Percentiles rank a stretch among this genome's conserved stretches.
These are phyloP conservation scores for Hypoxylon rickii DNA, from an alignment of 495 filamentous ascomycete species.

Conservation along the genomic window DNA sequence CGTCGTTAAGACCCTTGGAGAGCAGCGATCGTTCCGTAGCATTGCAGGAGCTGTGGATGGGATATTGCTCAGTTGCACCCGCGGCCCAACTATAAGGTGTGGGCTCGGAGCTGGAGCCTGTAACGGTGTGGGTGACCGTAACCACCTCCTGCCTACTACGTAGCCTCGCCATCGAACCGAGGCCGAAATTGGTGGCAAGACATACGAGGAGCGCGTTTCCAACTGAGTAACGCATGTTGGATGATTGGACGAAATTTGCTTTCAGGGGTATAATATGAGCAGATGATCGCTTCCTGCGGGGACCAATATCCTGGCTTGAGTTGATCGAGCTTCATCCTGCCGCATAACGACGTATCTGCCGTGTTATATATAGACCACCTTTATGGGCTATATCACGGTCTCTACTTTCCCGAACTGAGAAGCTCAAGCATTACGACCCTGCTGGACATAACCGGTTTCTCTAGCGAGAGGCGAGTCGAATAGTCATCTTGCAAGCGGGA, in stretches of 20 bases:
- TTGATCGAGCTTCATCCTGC: neutral
- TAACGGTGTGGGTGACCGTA: slow-evolving; percentile 17
- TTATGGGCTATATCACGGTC: neutral
- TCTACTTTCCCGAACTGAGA: neutral
- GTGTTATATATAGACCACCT: neutral
- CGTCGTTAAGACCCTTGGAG: slow-evolving; percentile 52
- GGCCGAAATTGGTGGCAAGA: slow-evolving; percentile 5
- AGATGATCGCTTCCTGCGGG: neutral
- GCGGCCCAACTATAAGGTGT: slow-evolving; percentile 25
- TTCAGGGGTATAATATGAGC: neutral
- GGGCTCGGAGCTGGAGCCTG: neutral
- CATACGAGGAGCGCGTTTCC: slow-evolving; percentile 2
- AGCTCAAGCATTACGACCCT: slow-evolving; percentile 2
- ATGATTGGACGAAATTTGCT: neutral
- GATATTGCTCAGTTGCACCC: slow-evolving; percentile 32
- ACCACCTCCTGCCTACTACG: slow-evolving; percentile 8
- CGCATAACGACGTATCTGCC: neutral
- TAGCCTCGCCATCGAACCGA: slow-evolving; percentile 2
- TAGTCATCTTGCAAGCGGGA: neutral
- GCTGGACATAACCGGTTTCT: neutral
- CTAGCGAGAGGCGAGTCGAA: neutral
- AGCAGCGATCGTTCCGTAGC: slow-evolving; percentile 55
- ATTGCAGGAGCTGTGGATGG: slow-evolving; percentile 63
- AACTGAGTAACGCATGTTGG: slow-evolving; percentile 7
- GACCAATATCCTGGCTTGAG: neutral